A percentile compares a stretch with the other conserved stretches of the same genome.
Evolutionary conservation across 2,329 filamentous ascomycete genomes (phyloP).

Genomic region (Clonostachys byssicola): DNA sequence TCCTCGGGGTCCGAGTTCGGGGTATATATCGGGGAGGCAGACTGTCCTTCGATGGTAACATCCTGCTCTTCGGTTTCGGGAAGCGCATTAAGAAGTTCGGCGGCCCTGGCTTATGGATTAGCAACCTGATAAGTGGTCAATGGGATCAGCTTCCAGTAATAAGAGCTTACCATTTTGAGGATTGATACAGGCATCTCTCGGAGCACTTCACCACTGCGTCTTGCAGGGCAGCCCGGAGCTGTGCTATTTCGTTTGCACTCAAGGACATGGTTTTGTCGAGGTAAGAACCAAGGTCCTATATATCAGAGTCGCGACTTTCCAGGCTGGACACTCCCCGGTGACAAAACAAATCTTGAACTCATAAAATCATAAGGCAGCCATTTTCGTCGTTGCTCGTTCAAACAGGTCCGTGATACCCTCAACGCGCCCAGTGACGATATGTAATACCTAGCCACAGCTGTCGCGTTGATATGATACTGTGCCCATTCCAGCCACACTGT

Average conservation of each 20-base stretch:
- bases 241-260: constrained; percentile 50
- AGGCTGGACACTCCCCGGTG: no score
- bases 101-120: constrained; percentile 61
- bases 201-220: constrained; percentile 87
- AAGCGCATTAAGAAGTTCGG: constrained; percentile 86
- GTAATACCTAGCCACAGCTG: no score
- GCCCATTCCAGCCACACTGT: no score
- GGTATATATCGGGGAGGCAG: constrained; percentile 40
- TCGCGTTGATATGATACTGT: no score
- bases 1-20: constrained; percentile 67
- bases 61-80: constrained; percentile 56
- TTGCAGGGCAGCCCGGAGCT: constrained; percentile 72
- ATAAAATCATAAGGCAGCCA: no score
- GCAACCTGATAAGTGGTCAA: neutral
- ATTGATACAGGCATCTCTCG: constrained; percentile 91
- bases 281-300: neutral
- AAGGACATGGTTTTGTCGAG: constrained; percentile 39
- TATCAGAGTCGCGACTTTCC: no score
- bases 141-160: neutral
- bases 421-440: no score
- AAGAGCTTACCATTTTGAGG: constrained; percentile 78
- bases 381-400: no score
- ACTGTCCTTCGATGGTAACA: constrained; percentile 17
- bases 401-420: no score
- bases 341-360: no score